These are phyloP conservation scores for Colletotrichum tofieldiae DNA, from an alignment of 2,329 filamentous ascomycete genomes.

Conservation along the genomic window DNA sequence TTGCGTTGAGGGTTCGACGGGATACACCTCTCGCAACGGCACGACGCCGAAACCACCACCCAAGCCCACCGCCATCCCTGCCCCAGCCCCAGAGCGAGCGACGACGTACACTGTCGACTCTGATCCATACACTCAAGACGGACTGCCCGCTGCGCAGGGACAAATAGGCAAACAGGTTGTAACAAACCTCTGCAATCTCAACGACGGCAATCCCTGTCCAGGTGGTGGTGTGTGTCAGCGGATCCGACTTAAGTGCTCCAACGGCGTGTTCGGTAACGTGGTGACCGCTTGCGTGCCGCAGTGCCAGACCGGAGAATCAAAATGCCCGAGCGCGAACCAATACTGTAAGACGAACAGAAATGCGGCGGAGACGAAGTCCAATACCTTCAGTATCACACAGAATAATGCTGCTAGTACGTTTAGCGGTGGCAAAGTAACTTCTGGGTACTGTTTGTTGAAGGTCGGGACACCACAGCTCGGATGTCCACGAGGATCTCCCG, in stretches of 20 bases:
- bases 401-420: not conserved
- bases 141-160: constrained; percentile 10
- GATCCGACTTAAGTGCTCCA: not conserved
- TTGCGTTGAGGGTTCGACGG: constrained; percentile 31
- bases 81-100: constrained; percentile 2
- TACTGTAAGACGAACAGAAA: not conserved
- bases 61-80: not conserved
- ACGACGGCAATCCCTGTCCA: not conserved
- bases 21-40: constrained; percentile 12
- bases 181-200: not conserved
- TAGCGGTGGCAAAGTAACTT: not conserved
- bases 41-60: constrained; percentile 19
- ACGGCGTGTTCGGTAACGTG: not conserved
- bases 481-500: not conserved
- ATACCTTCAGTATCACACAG: not conserved
- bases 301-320: not conserved
- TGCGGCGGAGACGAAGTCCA: not conserved
- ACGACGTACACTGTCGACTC: constrained; percentile 1
- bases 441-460: constrained; percentile 5
- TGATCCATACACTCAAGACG: constrained; percentile 1
- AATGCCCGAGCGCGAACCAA: not conserved
- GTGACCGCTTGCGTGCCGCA: not conserved
- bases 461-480: not conserved
- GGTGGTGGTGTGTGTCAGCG: not conserved
- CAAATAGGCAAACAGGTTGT: not conserved